These are phyloP conservation scores for Westerdykella aurantiaca DNA, from an alignment of 2,329 filamentous ascomycete genomes.

Conservation along the genomic window DNA sequence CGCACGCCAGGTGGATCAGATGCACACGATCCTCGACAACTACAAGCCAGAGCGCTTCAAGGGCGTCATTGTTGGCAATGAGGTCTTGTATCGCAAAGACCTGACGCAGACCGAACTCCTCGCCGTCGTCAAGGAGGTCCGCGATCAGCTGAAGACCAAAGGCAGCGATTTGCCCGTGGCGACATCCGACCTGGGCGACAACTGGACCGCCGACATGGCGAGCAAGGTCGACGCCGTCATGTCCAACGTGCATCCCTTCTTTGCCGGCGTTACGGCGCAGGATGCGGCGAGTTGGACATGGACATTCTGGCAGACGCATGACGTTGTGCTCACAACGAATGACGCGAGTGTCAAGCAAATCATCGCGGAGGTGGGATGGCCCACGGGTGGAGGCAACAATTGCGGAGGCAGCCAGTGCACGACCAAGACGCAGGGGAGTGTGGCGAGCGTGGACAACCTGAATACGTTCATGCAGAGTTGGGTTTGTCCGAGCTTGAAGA, in stretches of 20 bases:
- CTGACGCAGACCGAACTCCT: constrained; percentile 62
- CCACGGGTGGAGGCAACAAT: constrained; percentile 70
- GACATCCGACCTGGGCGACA: constrained; percentile 82
- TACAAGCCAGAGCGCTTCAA: constrained; percentile 57
- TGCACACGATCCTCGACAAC: constrained; percentile 74
- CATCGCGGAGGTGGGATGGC: constrained; percentile 91
- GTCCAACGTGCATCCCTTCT: constrained; percentile 97
- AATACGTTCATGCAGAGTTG: constrained; percentile 83
- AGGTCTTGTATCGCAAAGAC: constrained; percentile 58
- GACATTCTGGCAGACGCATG: constrained; percentile 69
- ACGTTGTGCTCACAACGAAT: constrained; percentile 55
- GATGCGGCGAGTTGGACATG: constrained; percentile 74
- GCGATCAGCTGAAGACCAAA: constrained; percentile 52
- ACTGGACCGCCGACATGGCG: constrained; percentile 71
- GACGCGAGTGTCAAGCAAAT: constrained; percentile 56
- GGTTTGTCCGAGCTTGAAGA: constrained; percentile 73
- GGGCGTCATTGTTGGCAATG: constrained; percentile 59
- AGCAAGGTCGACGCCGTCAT: constrained; percentile 77
- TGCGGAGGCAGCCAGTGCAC: constrained; percentile 62
- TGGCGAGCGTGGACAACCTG: constrained; percentile 73
- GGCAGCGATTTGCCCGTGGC: constrained; percentile 69
- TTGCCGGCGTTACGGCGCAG: constrained; percentile 66
- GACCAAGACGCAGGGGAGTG: constrained; percentile 53
- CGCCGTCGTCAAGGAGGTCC: constrained; percentile 59
- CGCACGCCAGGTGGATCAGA: constrained; percentile 69